Evolutionary conservation across 306 rosid species (phyloP).

Genomic region (Geum urbanum): DNA sequence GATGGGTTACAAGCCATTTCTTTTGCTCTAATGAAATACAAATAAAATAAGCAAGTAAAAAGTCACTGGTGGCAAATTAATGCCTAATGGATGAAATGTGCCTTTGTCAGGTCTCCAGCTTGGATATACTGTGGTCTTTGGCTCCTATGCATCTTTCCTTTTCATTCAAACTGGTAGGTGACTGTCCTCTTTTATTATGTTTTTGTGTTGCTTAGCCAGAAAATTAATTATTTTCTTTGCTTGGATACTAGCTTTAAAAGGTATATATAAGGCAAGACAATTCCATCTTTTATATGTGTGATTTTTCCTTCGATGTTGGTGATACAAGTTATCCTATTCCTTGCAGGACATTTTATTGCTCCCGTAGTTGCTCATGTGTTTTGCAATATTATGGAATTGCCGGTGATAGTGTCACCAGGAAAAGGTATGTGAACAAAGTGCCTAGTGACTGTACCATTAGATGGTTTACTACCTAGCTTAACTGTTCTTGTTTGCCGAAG

Average conservation of each 20-base stretch:
- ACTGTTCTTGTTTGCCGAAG: too few species aligned
- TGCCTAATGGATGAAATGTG: slow-evolving; percentile 2
- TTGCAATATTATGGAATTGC: slow-evolving; percentile 94
- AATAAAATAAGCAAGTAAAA: background rate
- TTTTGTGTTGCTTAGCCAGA: background rate
- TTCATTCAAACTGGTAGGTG: slow-evolving; percentile 81
- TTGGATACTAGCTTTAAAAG: background rate
- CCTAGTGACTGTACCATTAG: background rate
- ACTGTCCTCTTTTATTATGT: slow-evolving; percentile 1
- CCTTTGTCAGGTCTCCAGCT: slow-evolving; percentile 81
- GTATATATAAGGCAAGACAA: background rate
- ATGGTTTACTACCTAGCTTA: too few species aligned
- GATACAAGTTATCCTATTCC: background rate
- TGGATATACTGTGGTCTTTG: slow-evolving; percentile 85
- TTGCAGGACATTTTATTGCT: slow-evolving; percentile 82
- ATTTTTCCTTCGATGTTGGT: background rate
- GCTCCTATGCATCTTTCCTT: slow-evolving; percentile 92
- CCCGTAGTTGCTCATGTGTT: slow-evolving; percentile 73
- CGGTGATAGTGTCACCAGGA: slow-evolving; percentile 48
- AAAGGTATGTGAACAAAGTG: slow-evolving; percentile 47
- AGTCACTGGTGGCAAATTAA: background rate
- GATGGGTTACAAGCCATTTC: background rate
- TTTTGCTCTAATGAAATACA: background rate
- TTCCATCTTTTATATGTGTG: background rate
- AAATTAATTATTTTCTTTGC: background rate